Percentiles rank a stretch among this genome's conserved stretches.
phyloP scores from a whole-genome alignment of 2,329 filamentous ascomycete species.

The Tolypocladium tropicale region DNA sequence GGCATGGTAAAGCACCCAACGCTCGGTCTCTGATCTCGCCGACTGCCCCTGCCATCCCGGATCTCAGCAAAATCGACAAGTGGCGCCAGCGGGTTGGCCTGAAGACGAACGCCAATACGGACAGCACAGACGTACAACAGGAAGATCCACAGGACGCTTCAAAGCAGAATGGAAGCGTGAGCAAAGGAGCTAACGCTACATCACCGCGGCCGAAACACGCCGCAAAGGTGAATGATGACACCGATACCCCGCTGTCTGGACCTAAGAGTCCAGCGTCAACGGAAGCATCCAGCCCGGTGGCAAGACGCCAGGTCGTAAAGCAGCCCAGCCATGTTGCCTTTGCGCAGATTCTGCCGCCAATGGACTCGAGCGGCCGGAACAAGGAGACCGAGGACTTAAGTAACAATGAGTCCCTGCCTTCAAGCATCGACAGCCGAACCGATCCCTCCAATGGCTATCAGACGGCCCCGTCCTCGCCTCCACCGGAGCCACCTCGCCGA shows the following conservation, averaged over 20 bases:
- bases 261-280: not conserved
- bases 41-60: conserved; percentile 16
- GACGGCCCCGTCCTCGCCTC: conserved; percentile 10
- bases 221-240: too few species aligned
- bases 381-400: conserved; percentile 1
- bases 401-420: conserved; percentile 7
- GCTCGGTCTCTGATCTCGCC: conserved; percentile 16
- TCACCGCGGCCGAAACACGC: not conserved
- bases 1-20: conserved; percentile 16
- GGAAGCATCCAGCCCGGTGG: not conserved
- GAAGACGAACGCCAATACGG: conserved; percentile 4
- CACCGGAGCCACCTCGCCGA: conserved; percentile 16
- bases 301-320: not conserved
- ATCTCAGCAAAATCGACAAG: conserved; percentile 20
- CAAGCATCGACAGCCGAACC: not conserved
- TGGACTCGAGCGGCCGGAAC: not conserved
- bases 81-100: conserved; percentile 19
- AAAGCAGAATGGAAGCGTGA: not conserved
- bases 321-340: conserved; percentile 1
- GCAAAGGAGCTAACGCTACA: too few species aligned
- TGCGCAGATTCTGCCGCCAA: not conserved
- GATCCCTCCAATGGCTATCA: conserved; percentile 2
- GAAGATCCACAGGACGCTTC: conserved; percentile 1
- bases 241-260: not conserved
- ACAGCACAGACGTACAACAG: conserved; percentile 1